Evolutionary conservation across 345 rosid species (phyloP).

Genomic region (Brassica napus): DNA sequence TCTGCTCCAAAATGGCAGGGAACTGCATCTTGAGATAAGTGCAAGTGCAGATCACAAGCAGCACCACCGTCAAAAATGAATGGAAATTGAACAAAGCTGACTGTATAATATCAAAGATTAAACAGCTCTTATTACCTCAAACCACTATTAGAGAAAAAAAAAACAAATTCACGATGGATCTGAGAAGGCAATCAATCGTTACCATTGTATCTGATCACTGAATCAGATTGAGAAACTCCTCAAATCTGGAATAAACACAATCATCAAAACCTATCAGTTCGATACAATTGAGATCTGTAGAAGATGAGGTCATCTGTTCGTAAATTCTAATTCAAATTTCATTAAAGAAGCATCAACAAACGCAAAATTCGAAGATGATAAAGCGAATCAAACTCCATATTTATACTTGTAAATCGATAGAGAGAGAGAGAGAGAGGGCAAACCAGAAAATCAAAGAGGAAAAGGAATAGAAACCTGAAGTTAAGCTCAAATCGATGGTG

Average conservation of each 20-base stretch:
- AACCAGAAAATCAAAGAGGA: background rate
- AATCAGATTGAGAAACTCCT: slow-evolving; percentile 10
- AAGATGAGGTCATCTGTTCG: no score
- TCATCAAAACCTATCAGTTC: slow-evolving; percentile 18
- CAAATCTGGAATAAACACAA: slow-evolving; percentile 10
- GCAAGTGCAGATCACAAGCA: slow-evolving; percentile 90
- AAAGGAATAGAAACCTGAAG: slow-evolving; percentile 11
- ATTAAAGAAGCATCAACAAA: no score
- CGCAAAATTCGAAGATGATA: background rate
- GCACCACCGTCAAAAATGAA: slow-evolving; percentile 81
- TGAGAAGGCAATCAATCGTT: background rate
- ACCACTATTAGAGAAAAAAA: background rate
- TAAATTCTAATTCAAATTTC: no score
- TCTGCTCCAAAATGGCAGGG: slow-evolving; percentile 89
- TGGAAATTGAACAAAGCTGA: slow-evolving; percentile 96
- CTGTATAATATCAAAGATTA: slow-evolving; percentile 41
- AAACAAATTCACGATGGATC: background rate
- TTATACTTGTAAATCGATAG: background rate
- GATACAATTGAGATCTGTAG: background rate
- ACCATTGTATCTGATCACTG: slow-evolving; percentile 32
- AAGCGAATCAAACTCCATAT: slow-evolving; percentile 3
- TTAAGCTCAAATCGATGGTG: slow-evolving; percentile 8
- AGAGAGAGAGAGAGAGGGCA: background rate
- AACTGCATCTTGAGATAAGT: slow-evolving; percentile 94
- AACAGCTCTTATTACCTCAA: slow-evolving; percentile 18